Base-by-base conservation (phyloP, 108 stramenopile genomes). In the Cyclotella kingstonii region DNA sequence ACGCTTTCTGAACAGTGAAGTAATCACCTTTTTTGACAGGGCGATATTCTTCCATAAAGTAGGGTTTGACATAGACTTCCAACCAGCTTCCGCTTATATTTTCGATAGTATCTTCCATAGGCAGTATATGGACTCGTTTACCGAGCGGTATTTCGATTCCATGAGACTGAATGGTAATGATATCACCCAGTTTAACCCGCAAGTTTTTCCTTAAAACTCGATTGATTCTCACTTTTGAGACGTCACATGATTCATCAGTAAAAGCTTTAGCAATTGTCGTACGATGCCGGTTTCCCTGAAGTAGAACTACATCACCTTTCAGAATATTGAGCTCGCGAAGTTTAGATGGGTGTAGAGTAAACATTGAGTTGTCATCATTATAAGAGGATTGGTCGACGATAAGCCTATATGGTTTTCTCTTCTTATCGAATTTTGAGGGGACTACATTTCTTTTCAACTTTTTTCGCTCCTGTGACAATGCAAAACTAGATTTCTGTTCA, bases 21-120 rank as follows among this genome's bases (percentile, higher is more conserved):
- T 76, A 73, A 66, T 91, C 90, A 0, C 90, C 90, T 60, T 83
- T 85, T 47, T 74, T 80, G 18, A 91, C 81, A 6, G 90, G 90
- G 2, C 90, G 80, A 68, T 87, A 91, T 2, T 85, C 85, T 62
- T 87, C 90, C 21, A 83, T 35, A 52, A 91, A 91, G 73, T 91
- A 91, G 8, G 90, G 90, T 80, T 89, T 86, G 34, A 91, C 58
- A 72, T 84, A 91, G 3, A 86, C 85, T 48, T 91, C 90, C 46
- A 88, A 91, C 18, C 86, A 66, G 79, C 81, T 86, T 1, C 90
- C 90, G 4, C 67, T 73, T 21, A 91, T 81, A 17, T 84, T 84
- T 61, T 89, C 85, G 33, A 91, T 82, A 36, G 87, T 87, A 61
- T 89, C 87, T 39, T 85, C 81, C 0, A 89, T 33, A 3, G 90